Evolutionary conservation across 768 basidiomycete species (phyloP).

Genomic region (Paxillus involutus): DNA sequence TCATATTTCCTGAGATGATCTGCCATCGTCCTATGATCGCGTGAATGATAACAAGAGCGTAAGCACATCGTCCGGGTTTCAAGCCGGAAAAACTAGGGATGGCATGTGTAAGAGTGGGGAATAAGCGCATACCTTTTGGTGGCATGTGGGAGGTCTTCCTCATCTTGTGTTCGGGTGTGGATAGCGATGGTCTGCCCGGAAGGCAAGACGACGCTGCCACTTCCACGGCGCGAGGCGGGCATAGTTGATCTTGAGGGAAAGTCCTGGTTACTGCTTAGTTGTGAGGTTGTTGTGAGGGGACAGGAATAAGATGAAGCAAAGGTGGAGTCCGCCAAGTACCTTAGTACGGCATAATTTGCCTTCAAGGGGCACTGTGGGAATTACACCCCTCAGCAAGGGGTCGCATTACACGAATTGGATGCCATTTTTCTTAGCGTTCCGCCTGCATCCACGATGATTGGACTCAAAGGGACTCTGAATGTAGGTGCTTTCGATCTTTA

Average conservation of each 20-base stretch:
- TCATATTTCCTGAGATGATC: conserved; percentile 93
- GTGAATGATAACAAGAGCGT: neutral
- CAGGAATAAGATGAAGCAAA: neutral
- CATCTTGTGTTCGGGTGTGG: conserved; percentile 86
- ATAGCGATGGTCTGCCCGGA: conserved; percentile 79
- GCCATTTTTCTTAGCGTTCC: neutral
- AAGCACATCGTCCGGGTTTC: neutral
- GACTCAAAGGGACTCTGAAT: conserved; percentile 89
- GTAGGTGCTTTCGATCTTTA: conserved; percentile 39
- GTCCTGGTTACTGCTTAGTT: neutral
- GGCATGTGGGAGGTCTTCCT: conserved; percentile 87
- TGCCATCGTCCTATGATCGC: conserved; percentile 73
- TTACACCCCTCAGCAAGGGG: neutral
- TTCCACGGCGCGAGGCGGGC: conserved; percentile 75
- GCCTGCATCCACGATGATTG: conserved; percentile 66
- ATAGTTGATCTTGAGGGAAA: conserved; percentile 34
- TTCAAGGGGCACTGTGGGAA: conserved; percentile 25
- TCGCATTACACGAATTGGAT: conserved; percentile 9
- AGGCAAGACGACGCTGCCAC: conserved; percentile 70
- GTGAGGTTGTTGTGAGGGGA: conserved; percentile 17
- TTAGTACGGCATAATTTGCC: neutral
- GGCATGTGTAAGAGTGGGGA: neutral
- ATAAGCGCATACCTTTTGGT: conserved; percentile 74
- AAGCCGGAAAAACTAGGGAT: neutral
- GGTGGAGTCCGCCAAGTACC: conserved; percentile 12